Evolutionary conservation across 1,139 yeast genomes (phyloP), one percentile per base, ranked within the genome.

Genomic region (Debaryomyces sp.): DNA sequence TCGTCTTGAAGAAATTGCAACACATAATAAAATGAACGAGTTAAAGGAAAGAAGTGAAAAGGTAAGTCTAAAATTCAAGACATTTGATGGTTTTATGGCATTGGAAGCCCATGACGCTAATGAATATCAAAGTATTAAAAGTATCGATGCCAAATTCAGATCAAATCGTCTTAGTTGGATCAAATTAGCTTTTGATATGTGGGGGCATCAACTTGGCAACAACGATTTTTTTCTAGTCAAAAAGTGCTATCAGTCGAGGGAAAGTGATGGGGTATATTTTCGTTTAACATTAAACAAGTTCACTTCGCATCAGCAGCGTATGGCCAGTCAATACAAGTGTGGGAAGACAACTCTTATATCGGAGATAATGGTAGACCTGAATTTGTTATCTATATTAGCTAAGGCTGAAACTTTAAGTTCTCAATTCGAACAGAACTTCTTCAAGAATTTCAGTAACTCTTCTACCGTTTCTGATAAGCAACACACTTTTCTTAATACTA

Each of bases 61-160:
- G 9, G 43, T 63, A 32, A 48, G 50, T 4, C 26, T 71, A 3
- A 57, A 59, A 9, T 60, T 73, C 33, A 54, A 55, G 1, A 66
- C 77, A 0, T 52, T 64, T 23, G 74, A 71, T 32, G 77, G 78
- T 2, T 65, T 73, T 47, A 50, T 61, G n/a, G 64, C 63, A 4
- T 47, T 69, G 12, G 62, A 62, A 29, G 45, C 53, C 6, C 49
- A 51, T 7, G 55, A 55, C 7, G 41, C 49, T 2, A 41, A 52
- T 3, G 56, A 55, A 9, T 61, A 46, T 33, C 52, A 55, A 23
- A 46, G 49, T 10, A 40, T 50, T 5, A 49, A 47, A 12, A 48
- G 41, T 1, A 57, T 67, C 1, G 54, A 55, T 37, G 32, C 42
- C 4, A 54, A 54, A 4, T 50, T 73, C 30, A 34, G 42, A 1